Evolutionary conservation across 208 protist species (phyloP), one percentile per base, ranked within the genome.

Genomic region (Trypanosoma platydactyli): DNA sequence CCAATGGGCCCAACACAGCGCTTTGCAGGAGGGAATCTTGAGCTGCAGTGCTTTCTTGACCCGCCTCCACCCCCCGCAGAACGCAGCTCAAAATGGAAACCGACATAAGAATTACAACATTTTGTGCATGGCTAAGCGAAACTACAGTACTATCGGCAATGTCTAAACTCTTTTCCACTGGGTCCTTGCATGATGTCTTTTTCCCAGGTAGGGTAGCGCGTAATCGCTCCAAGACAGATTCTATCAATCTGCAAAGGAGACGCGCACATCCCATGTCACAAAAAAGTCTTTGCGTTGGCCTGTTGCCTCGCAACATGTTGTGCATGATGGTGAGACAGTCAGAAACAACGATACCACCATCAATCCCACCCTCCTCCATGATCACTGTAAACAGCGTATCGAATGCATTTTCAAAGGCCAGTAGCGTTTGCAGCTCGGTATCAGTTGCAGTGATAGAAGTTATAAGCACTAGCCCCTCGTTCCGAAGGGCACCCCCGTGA

Each of bases 221-320:
- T 48, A 89, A 52, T 30, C 69, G 62, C 1, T 67, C 50, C 1
- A 75, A 62, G 27, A 83, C 68, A 29, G 72, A 46, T 20, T 88
- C 75, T 40, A 96, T 70, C 7, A 96, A 68, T 5, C 65, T 64
- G 29, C 64, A 68, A 4, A 96, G 59, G 5, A 79, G 77, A 20
- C 70, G 52, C 9, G 81, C 85, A 51, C 81, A 89, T 46, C 79
- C 81, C 84, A 92, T 89, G 55, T 91, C 80, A n/a, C 75, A 59
- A 49, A 96, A 96, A 27, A 94, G 64, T 69, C 94, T 96, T 61
- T 89, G 85, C 24, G 87, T 90, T n/a, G 77, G 71, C 56, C 84
- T 86, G 67, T 96, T 96, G 18, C 79, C 72, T 5, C 87, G 83
- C 46, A 96, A 71, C 62, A 96, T 76, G 66, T 96, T 94, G 61